phyloP scores from a whole-genome alignment of 2,329 filamentous ascomycete genomes.

The Phaeophleospora eucalypticola region DNA sequence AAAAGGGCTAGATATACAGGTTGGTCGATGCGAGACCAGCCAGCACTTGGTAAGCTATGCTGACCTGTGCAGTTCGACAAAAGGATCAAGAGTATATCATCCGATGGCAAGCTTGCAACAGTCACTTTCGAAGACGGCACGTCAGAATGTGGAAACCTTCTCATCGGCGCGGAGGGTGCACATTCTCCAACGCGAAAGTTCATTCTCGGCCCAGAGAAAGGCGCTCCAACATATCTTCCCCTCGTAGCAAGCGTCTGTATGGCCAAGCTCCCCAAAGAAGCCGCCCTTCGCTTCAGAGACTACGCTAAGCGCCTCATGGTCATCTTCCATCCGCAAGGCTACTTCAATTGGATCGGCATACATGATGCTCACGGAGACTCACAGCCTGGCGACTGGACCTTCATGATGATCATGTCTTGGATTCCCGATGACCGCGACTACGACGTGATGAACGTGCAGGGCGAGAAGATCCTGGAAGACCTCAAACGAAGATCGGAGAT shows the following conservation, averaged over 20 bases:
- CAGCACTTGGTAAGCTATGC: neutral
- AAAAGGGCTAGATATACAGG: conserved; percentile 10
- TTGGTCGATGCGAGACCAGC: too few species aligned
- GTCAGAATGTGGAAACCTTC: conserved; percentile 21
- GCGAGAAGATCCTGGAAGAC: conserved; percentile 12
- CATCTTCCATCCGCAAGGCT: conserved; percentile 15
- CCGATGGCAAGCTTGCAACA: conserved; percentile 10
- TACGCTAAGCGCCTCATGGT: conserved; percentile 14
- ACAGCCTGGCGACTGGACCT: conserved; percentile 15
- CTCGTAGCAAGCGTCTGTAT: conserved; percentile 15
- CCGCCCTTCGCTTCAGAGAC: conserved; percentile 11
- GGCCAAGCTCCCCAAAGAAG: conserved; percentile 12
- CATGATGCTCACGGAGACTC: conserved; percentile 13
- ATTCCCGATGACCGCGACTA: conserved; percentile 4
- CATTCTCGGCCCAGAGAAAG: conserved; percentile 11
- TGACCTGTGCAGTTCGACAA: conserved; percentile 9
- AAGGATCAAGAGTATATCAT: conserved; percentile 8
- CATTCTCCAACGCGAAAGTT: conserved; percentile 26
- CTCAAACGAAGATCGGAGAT: conserved; percentile 11
- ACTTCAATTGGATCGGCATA: conserved; percentile 21
- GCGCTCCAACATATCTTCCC: conserved; percentile 9
- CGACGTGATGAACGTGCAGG: conserved; percentile 1
- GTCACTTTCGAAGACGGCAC: conserved; percentile 27
- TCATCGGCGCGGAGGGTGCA: conserved; percentile 32
- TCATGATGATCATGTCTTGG: conserved; percentile 23